These are phyloP conservation scores for Pythium plurisporium DNA, from an alignment of 352 stramenopile genomes.

Conservation along the genomic window DNA sequence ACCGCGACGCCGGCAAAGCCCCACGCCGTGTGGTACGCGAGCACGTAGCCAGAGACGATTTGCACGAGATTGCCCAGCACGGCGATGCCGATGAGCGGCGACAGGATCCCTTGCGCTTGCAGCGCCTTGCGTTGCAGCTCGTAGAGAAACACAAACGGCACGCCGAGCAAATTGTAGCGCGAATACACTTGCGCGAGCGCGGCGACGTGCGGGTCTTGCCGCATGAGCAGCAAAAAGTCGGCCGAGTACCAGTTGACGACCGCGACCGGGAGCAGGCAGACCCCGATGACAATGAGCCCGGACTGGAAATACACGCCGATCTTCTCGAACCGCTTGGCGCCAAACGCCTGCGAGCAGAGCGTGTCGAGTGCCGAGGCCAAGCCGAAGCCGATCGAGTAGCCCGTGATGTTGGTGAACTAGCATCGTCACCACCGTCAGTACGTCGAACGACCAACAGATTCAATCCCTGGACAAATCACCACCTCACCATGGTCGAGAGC, in stretches of 20 bases:
- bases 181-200: conserved; percentile 45
- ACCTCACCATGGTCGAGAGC: conserved; percentile 62
- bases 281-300: conserved; percentile 39
- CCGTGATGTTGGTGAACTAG: conserved; percentile 68
- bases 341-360: conserved; percentile 80
- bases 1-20: conserved; percentile 73
- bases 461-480: too few relatives aligned
- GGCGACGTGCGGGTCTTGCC: conserved; percentile 47
- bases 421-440: neutral
- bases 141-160: conserved; percentile 76
- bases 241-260: conserved; percentile 51
- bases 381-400: conserved; percentile 56
- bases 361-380: conserved; percentile 83
- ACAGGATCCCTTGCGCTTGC: conserved; percentile 69
- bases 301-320: conserved; percentile 72
- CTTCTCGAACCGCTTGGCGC: conserved; percentile 42
- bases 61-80: conserved; percentile 59
- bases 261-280: conserved; percentile 35
- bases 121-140: conserved; percentile 64
- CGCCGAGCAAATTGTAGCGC: conserved; percentile 42
- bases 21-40: conserved; percentile 65
- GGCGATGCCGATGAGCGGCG: conserved; percentile 51
- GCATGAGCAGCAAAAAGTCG: conserved; percentile 35
- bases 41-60: conserved; percentile 47
- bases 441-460: too few relatives aligned